Base-by-base conservation (phyloP, 495 filamentous ascomycete species). In the Hapsidospora chrysogenum region DNA sequence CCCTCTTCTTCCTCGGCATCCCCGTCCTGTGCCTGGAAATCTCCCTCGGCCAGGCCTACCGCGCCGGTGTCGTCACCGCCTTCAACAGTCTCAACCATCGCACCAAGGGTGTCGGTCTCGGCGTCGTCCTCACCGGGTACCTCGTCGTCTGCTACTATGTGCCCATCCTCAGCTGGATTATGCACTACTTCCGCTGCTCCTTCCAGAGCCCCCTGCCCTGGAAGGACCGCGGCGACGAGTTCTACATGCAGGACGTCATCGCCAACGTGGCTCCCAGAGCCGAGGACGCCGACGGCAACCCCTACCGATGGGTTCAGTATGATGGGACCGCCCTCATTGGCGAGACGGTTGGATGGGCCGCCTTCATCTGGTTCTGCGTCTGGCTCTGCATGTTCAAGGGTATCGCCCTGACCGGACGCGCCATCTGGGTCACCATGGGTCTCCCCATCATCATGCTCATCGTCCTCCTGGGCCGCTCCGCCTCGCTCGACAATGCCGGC, bases 401-500 rank as follows among this genome's bases (percentile, higher is more conserved):
- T 17, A 52, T 58, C 2, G 53, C 53, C 4, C 18, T 54, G 37
- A 59, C 57, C 3, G 57, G 57, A 10, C 55, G 57, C 2, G 57
- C 56, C 22, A 53, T 58, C 1, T 61, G 59, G 43, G 55, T 54
- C 37, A 61, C 57, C 18, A 60, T 61, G 57, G 57, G 54, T 11
- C 37, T 61, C 9, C 57, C 57, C 2, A 57, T 61, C 25, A 43
- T 59, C 36, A 58, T 63, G 18, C 38, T 48, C 1, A 80, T 83
- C 61, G 66, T 93, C 33, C 66, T 94, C 27, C 68, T 71, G 0
- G 85, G 82, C 6, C 63, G 85, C 44, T 72, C 78, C 0, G 60
- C 93, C 30, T 30, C 28, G 28, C 85, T 93, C 48, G 85, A 84
- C 29, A 59, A 80, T 13, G 85, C 83, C 3, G 83, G 80, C 27